Base-by-base conservation (phyloP, 805 yeast species). In the Dipodascus albidus region DNA sequence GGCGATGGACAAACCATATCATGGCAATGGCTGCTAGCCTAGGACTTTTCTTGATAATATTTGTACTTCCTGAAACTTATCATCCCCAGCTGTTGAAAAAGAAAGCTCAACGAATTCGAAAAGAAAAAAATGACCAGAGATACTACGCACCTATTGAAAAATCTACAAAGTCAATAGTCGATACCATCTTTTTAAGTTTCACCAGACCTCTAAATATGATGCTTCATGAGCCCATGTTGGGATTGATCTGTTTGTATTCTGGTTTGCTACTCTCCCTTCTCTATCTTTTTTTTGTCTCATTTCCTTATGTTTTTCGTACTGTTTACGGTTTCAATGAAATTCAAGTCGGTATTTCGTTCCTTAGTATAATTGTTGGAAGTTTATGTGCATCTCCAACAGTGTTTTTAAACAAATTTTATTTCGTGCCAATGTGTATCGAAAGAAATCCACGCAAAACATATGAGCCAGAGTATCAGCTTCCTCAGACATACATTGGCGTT, bases 1-100 rank as follows among this genome's bases (percentile, higher is more conserved):
- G 84, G 80, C 74, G 83, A 63, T 86, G 93, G 93, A 78, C 82
- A 17, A 84, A 83, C 60, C 77, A 77, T 58, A 77, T 81, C 3
- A 67, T 83, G 60, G 64, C 82, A 23, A 80, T 85, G 20, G 78
- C 81, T 60, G 75, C 83, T 55, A 86, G 81, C 2, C 74, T 77
- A 1, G 68, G 80, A 56, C 70, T 80, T 55, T 65, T 67, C 54
- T 70, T 69, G 61, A 71, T 82, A 3, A 76, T 70, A n/a, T 67
- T 62, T 3, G 57, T 71, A 58, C 78, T 72, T 54, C 83, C 76
- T 3, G 96, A 87, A 68, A 87, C 87, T 0, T 81, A 6, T 50
- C 27, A 23, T 35, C 54, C 23, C 54, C 42, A 17, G 19, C 6
- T 47, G 9, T 23, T 47, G 24, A 21, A 47, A 15, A 22, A 47